These are phyloP conservation scores for Linum tenue DNA, from an alignment of 345 rosid genomes.

Conservation along the genomic window DNA sequence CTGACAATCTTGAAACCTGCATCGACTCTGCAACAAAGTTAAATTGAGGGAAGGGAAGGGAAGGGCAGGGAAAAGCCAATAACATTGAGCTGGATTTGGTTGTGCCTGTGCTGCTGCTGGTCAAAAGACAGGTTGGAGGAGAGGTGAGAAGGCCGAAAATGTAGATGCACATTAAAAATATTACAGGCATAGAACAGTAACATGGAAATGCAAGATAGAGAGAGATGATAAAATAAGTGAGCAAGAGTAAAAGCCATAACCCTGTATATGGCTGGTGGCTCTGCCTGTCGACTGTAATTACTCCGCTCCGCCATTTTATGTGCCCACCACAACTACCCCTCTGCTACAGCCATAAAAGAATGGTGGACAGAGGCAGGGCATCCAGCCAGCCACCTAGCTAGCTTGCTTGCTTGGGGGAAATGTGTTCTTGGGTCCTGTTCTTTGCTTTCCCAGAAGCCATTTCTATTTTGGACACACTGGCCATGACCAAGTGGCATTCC, in stretches of 20 bases:
- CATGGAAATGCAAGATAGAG: too few species aligned
- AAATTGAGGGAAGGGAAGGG: too few species aligned
- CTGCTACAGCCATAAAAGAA: slow-evolving; percentile 7
- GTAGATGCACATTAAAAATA: too few species aligned
- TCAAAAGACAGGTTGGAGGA: slow-evolving; percentile 3
- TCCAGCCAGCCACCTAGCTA: neutral
- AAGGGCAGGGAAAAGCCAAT: too few species aligned
- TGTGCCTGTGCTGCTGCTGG: neutral
- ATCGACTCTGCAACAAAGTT: too few species aligned
- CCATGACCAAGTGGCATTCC: neutral
- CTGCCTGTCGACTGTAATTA: slow-evolving; percentile 13
- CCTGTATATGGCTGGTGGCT: too few species aligned
- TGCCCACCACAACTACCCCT: slow-evolving; percentile 13
- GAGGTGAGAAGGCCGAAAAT: neutral
- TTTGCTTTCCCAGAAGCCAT: neutral
- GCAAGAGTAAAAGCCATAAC: neutral
- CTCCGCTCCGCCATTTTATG: neutral
- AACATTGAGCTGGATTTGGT: too few species aligned
- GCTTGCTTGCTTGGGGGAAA: neutral
- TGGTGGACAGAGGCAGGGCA: too few species aligned
- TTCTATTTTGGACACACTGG: neutral
- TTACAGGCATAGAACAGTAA: too few species aligned
- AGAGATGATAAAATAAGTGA: neutral
- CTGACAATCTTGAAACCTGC: too few species aligned
- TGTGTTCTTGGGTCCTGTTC: neutral